phyloP scores from a whole-genome alignment of 345 rosid species.

The Passiflora organensis region DNA sequence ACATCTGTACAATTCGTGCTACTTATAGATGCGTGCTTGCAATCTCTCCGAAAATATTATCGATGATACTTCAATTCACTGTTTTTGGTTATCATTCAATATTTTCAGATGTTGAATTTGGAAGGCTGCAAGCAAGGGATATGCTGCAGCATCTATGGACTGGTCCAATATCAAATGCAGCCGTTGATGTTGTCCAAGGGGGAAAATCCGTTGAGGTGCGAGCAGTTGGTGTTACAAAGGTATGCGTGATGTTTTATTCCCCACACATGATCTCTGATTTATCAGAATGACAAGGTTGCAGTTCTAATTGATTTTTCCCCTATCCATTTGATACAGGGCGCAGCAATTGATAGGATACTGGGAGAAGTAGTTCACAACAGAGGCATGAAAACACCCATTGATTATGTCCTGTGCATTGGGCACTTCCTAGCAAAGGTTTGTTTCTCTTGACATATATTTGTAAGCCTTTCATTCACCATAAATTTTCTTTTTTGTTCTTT shows the following conservation, averaged over 20 bases:
- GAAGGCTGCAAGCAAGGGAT: conserved; percentile 58
- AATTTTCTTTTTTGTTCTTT: not conserved
- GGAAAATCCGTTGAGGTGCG: conserved; percentile 55
- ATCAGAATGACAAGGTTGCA: not conserved
- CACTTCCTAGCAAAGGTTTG: conserved; percentile 48
- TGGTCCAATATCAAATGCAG: conserved; percentile 55
- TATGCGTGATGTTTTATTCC: conserved; percentile 8
- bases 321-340: conserved; percentile 33
- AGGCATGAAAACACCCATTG: conserved; percentile 48
- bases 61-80: no score
- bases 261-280: not conserved
- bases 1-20: not conserved
- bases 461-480: not conserved
- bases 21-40: no score
- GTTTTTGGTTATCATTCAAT: no score
- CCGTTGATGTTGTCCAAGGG: conserved; percentile 56
- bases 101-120: conserved; percentile 41
- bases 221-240: conserved; percentile 60
- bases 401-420: conserved; percentile 52
- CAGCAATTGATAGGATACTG: conserved; percentile 52
- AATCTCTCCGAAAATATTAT: not conserved
- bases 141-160: conserved; percentile 62
- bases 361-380: conserved; percentile 46
- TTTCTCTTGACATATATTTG: conserved; percentile 1
- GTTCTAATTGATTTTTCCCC: conserved; percentile 9